Evolutionary conservation across 2,329 filamentous ascomycete species (phyloP), one percentile per base, ranked within the genome.

Genomic region (Penicillium hordei): DNA sequence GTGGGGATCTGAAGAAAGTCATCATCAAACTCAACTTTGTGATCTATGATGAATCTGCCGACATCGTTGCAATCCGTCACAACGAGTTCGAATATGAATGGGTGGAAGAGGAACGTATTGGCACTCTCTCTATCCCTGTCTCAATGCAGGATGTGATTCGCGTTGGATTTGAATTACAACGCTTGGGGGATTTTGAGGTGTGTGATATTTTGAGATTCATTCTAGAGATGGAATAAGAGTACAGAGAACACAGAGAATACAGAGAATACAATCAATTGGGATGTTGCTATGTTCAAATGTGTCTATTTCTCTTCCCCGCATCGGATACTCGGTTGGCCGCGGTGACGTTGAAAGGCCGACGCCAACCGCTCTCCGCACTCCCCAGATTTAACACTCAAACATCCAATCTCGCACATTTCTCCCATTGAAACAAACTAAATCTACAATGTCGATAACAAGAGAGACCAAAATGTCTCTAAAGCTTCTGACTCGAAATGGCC

Each of bases 341-440:
- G 52, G 34, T 61, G 54, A 52, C 52, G 48, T 21, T 9, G 17
- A 25, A 42, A 48, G 46, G 39, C 69, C 69, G 68, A 68, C 52
- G 67, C 67, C 67, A 72, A 65, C 70, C 70, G 70, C 46, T 25
- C 63, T 67, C 65, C 62, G 56, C 62, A 46, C 25, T 46, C 48
- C 52, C 54, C 61, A 57, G 55, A 57, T 38, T 50, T 33, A 25
- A 25, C 29, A 48, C 19, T 53, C 40, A 52, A 51, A 53, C 4
- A 39, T 5, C 46, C 23, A 29, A 52, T 21, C 43, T 60, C 55
- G 13, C 38, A 45, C 44, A 23, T 49, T 58, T 42, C 48, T 38
- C 29, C 27, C 54, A 34, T 57, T 43, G 40, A 48, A 38, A 13
- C 25, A 33, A 42, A 23, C 52, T 34, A 48, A 31, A 36, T 21